Evolutionary conservation across 2,329 filamentous ascomycete genomes (phyloP).

Genomic region (Colletotrichum karsti): DNA sequence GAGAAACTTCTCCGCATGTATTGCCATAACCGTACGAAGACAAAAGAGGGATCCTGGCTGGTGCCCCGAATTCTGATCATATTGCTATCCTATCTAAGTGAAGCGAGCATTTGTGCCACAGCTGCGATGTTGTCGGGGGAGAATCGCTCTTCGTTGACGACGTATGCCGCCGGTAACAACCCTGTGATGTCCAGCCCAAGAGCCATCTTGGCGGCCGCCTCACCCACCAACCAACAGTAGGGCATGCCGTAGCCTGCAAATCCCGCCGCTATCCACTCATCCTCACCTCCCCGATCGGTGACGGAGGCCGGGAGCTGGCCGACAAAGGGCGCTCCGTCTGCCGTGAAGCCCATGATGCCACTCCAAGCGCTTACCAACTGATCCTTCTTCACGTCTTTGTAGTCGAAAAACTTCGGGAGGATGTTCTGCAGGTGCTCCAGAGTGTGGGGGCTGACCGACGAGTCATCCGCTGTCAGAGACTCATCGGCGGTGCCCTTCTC

Average conservation of each 20-base stretch:
- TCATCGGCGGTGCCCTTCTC: constrained; percentile 9
- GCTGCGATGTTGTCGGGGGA: no score
- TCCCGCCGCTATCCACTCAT: constrained; percentile 40
- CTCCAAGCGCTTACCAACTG: constrained; percentile 33
- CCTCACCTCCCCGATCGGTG: constrained; percentile 24
- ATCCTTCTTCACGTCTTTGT: neutral
- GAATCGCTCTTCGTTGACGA: neutral
- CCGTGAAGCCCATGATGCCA: constrained; percentile 39
- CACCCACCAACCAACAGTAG: constrained; percentile 36
- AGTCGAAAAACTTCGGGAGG: neutral
- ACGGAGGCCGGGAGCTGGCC: constrained; percentile 31
- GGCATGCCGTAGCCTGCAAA: constrained; percentile 41
- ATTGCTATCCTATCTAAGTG: no score
- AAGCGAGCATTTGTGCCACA: no score
- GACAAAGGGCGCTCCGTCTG: constrained; percentile 37
- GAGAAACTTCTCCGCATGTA: no score
- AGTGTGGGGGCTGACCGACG: neutral
- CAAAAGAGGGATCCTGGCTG: no score
- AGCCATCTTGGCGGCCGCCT: constrained; percentile 35
- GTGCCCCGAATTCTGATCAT: no score
- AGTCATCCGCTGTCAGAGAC: constrained; percentile 9
- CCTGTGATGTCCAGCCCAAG: neutral
- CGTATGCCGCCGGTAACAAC: neutral
- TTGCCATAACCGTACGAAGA: no score
- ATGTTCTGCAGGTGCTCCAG: neutral